These are phyloP conservation scores for Kluyveromyces aestuarii DNA, from an alignment of 805 yeast genomes.

Conservation along the genomic window DNA sequence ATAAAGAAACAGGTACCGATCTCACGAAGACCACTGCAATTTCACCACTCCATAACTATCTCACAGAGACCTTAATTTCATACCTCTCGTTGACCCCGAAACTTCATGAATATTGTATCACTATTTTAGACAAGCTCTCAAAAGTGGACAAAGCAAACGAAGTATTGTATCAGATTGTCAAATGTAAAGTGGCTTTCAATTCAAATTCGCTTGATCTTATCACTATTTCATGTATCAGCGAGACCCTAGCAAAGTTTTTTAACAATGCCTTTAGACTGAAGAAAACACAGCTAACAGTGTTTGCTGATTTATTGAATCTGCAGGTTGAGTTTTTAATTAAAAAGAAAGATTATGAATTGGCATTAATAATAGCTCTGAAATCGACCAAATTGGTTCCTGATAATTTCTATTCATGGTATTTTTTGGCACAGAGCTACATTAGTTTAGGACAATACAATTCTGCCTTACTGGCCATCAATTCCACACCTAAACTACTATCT, in stretches of 20 bases:
- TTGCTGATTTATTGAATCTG: slow-evolving; percentile 20
- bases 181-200: slow-evolving; percentile 17
- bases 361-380: slow-evolving; percentile 18
- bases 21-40: slow-evolving; percentile 23
- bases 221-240: slow-evolving; percentile 14
- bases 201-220: slow-evolving; percentile 16
- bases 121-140: slow-evolving; percentile 9
- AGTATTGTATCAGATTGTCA: slow-evolving; percentile 18
- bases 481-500: slow-evolving; percentile 22
- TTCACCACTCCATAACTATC: slow-evolving; percentile 37
- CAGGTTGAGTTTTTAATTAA: slow-evolving; percentile 20
- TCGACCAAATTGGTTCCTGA: slow-evolving; percentile 24
- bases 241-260: slow-evolving; percentile 14
- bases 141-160: slow-evolving; percentile 13
- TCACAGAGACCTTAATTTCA: slow-evolving; percentile 40
- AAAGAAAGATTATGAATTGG: slow-evolving; percentile 19
- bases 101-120: slow-evolving; percentile 14
- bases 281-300: slow-evolving; percentile 17
- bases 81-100: slow-evolving; percentile 17
- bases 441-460: slow-evolving; percentile 13
- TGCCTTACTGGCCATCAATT: slow-evolving; percentile 24
- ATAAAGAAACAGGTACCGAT: slow-evolving; percentile 38
- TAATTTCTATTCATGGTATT: slow-evolving; percentile 24
- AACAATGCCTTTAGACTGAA: slow-evolving; percentile 10
- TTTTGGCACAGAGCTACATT: slow-evolving; percentile 22